These are phyloP conservation scores for Diaporthe batatas DNA, from an alignment of 2,329 filamentous ascomycete genomes.

Conservation along the genomic window DNA sequence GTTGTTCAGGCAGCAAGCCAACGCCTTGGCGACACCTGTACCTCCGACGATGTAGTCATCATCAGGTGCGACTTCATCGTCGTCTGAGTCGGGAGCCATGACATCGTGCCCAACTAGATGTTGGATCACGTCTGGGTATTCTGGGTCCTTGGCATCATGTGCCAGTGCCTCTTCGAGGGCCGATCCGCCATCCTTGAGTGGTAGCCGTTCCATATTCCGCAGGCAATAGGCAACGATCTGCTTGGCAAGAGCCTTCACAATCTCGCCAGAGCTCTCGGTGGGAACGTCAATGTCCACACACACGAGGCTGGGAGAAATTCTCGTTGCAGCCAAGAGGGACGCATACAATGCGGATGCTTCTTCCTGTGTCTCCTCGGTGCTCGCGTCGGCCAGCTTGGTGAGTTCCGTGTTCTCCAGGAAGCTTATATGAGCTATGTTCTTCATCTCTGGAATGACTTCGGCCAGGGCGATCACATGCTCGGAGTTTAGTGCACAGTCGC, in stretches of 20 bases:
- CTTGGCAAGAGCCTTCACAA: conserved; percentile 91
- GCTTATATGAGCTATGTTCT: conserved; percentile 85
- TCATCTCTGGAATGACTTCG: conserved; percentile 89
- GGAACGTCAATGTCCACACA: conserved; percentile 95
- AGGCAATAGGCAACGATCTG: conserved; percentile 96
- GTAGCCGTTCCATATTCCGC: conserved; percentile 86
- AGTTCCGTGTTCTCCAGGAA: conserved; percentile 86
- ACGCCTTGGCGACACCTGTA: conserved; percentile 93
- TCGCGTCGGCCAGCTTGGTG: conserved; percentile 78
- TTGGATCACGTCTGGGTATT: conserved; percentile 83
- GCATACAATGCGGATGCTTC: conserved; percentile 95
- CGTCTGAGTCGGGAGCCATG: conserved; percentile 62
- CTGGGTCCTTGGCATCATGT: conserved; percentile 47
- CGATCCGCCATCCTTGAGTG: conserved; percentile 67
- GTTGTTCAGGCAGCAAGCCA: conserved; percentile 91
- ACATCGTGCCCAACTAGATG: conserved; percentile 84
- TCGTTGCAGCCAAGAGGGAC: conserved; percentile 87
- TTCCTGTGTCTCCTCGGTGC: conserved; percentile 84
- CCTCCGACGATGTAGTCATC: conserved; percentile 97
- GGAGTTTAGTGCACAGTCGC: conserved; percentile 84
- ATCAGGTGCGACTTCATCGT: conserved; percentile 81
- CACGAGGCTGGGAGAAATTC: conserved; percentile 85
- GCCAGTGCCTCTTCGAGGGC: conserved; percentile 56
- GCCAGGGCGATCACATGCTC: conserved; percentile 92
- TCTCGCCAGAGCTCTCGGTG: conserved; percentile 82